A percentile compares a stretch with the other conserved stretches of the same genome.
These are phyloP conservation scores for Pezicula carpinea DNA, from an alignment of 2,329 filamentous ascomycete genomes.

Conservation along the genomic window DNA sequence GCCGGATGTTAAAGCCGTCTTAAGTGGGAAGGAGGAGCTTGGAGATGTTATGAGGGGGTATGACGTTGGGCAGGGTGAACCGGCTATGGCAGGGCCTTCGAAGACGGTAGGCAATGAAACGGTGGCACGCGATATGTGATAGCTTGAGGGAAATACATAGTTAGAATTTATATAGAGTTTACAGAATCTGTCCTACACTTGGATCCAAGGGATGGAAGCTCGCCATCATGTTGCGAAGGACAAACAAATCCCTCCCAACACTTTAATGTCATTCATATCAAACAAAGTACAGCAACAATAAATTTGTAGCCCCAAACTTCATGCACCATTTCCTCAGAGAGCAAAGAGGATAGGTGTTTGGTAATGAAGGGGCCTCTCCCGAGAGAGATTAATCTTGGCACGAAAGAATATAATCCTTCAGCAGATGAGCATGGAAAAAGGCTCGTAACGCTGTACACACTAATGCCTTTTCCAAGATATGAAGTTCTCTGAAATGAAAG, in stretches of 20 bases:
- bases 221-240: no score
- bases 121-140: no score
- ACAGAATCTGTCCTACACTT: no score
- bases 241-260: no score
- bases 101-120: neutral
- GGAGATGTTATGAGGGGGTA: neutral
- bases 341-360: slow-evolving; percentile 52
- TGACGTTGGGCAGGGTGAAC: neutral
- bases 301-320: slow-evolving; percentile 54
- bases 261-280: no score
- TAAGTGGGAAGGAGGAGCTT: neutral
- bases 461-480: slow-evolving; percentile 34
- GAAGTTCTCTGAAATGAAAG: neutral
- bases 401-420: slow-evolving; percentile 44
- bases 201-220: no score
- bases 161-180: no score
- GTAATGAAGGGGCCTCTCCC: slow-evolving; percentile 48
- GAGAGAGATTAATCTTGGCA: slow-evolving; percentile 38
- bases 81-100: neutral
- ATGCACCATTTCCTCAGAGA: slow-evolving; percentile 55
- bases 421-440: slow-evolving; percentile 37
- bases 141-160: no score
- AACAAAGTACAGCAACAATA: no score
- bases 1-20: neutral
- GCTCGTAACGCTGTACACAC: slow-evolving; percentile 45